phyloP scores from a whole-genome alignment of 2,329 filamentous ascomycete species.

The Fusarium liriodendri region DNA sequence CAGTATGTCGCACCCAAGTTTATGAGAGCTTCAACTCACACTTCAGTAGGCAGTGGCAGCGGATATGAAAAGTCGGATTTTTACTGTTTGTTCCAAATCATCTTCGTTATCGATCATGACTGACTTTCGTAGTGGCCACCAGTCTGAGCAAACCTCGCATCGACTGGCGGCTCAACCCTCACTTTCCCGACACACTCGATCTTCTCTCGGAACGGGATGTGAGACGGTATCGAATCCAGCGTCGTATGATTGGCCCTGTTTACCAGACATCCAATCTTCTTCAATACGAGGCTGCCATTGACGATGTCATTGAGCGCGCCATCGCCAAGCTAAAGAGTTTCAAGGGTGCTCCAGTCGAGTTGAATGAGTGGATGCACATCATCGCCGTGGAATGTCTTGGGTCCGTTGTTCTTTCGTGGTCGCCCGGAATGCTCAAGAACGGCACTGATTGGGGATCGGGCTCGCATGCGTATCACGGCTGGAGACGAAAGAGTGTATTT shows the following conservation, averaged over 20 bases:
- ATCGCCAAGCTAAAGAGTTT: conserved; percentile 52
- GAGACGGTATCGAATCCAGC: conserved; percentile 60
- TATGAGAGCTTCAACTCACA: not conserved
- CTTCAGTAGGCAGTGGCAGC: conserved; percentile 53
- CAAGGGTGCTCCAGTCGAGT: conserved; percentile 55
- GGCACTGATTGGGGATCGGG: conserved; percentile 60
- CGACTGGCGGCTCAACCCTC: conserved; percentile 50
- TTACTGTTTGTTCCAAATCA: conserved; percentile 54
- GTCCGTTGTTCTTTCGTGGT: conserved; percentile 63
- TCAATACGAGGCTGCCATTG: conserved; percentile 55
- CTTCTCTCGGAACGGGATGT: conserved; percentile 61
- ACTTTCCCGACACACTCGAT: conserved; percentile 60
- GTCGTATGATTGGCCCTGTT: conserved; percentile 60
- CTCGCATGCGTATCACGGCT: conserved; percentile 60
- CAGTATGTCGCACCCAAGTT: conserved; percentile 45
- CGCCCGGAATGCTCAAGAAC: conserved; percentile 58
- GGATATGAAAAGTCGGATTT: conserved; percentile 65
- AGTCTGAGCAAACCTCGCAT: conserved; percentile 56
- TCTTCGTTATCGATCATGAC: not conserved
- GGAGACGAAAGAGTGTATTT: conserved; percentile 64
- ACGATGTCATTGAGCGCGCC: conserved; percentile 52
- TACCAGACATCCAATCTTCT: conserved; percentile 58
- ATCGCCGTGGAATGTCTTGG: conserved; percentile 63
- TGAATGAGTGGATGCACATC: conserved; percentile 69
- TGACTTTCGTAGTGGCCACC: conserved; percentile 54